Evolutionary conservation across 164 flowering plant genomes (phyloP).

Genomic region (Vitis vinifera): ASM3070453v1 NC_081806.1:8517001-8517500

Average conservation of each 20-base stretch:
- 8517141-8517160: neutral
- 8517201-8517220: neutral
- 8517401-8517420: neutral
- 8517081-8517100: neutral
- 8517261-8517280: neutral
- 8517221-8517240: neutral
- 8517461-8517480: neutral
- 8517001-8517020: neutral
- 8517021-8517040: neutral
- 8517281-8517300: neutral
- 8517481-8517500: neutral
- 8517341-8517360: neutral
- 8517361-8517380: neutral
- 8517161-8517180: neutral
- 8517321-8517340: neutral
- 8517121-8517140: neutral
- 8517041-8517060: neutral
- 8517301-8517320: neutral
- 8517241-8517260: neutral
- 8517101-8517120: neutral
- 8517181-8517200: neutral
- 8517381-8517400: neutral
- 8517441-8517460: constrained; percentile 1
- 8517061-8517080: neutral
- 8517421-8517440: neutral